These are phyloP conservation scores for Anisogramma anomala DNA, from an alignment of 2,329 filamentous ascomycete species.

Conservation along the genomic window DNA sequence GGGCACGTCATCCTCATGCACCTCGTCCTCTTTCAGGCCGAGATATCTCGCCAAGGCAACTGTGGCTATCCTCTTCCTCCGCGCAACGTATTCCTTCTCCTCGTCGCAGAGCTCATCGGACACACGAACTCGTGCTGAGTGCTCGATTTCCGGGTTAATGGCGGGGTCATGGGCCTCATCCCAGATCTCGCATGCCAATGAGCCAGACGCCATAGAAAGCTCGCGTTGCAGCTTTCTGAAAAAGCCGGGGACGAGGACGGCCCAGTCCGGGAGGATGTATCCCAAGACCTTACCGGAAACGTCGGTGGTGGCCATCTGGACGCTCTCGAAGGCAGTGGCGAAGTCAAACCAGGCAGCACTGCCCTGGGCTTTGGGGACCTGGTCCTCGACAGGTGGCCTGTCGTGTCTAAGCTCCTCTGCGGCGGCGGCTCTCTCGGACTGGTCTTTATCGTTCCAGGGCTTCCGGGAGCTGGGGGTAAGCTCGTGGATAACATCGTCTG, in stretches of 20 bases:
- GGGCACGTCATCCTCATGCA: slow-evolving; percentile 89
- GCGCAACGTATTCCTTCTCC: slow-evolving; percentile 62
- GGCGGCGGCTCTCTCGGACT: slow-evolving; percentile 6
- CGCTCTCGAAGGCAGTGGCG: slow-evolving; percentile 34
- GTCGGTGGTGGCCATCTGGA: slow-evolving; percentile 43
- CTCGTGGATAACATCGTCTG: slow-evolving; percentile 24
- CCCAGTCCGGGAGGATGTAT: slow-evolving; percentile 73
- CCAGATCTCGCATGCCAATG: slow-evolving; percentile 89
- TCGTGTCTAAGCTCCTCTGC: slow-evolving; percentile 9
- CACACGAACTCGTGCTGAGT: slow-evolving; percentile 70
- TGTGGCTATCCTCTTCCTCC: slow-evolving; percentile 56
- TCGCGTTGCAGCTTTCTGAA: slow-evolving; percentile 77
- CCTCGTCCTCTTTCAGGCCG: slow-evolving; percentile 60
- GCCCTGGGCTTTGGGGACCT: slow-evolving; percentile 14
- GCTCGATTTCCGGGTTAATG: slow-evolving; percentile 76
- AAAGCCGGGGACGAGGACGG: slow-evolving; percentile 61
- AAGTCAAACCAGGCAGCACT: slow-evolving; percentile 37
- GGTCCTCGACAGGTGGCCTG: slow-evolving; percentile 15
- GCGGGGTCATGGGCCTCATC: slow-evolving; percentile 73
- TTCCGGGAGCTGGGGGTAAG: neutral
- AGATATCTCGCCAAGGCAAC: slow-evolving; percentile 75
- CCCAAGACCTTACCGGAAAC: slow-evolving; percentile 52
- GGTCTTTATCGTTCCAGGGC: slow-evolving; percentile 11
- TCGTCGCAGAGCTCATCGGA: slow-evolving; percentile 72
- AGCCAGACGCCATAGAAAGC: slow-evolving; percentile 76